Conservation (phyloP, 129 eudicot species). For the Logfia minima region DNA sequence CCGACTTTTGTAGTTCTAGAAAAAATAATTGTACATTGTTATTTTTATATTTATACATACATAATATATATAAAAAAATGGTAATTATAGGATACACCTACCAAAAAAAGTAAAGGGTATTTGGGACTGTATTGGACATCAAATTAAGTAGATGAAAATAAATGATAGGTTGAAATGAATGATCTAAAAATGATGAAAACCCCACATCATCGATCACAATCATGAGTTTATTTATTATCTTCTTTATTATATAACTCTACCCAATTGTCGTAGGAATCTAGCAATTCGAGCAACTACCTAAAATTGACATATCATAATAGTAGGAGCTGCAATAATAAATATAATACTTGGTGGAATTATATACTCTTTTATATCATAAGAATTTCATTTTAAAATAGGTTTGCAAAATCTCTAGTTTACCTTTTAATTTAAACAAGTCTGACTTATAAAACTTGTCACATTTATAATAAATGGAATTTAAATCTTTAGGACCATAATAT, state of each 20-base stretch:
- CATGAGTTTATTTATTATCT: constrained; percentile 24
- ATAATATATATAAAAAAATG: too few relatives aligned
- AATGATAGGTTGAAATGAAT: constrained; percentile 21
- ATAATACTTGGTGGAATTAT: background rate
- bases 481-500: too few relatives aligned
- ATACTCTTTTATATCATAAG: too few relatives aligned
- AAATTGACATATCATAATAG: constrained; percentile 24
- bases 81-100: background rate
- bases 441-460: too few relatives aligned
- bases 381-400: too few relatives aligned
- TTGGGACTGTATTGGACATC: constrained; percentile 25
- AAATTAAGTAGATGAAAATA: background rate
- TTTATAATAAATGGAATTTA: too few relatives aligned
- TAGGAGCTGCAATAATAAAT: background rate
- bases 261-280: constrained; percentile 27
- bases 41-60: too few relatives aligned
- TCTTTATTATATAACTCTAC: background rate
- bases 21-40: background rate
- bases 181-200: constrained; percentile 27
- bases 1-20: background rate
- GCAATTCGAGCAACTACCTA: constrained; percentile 18
- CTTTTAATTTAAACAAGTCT: too few relatives aligned
- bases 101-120: constrained; percentile 16
- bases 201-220: constrained; percentile 31
- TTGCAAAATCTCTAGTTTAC: too few relatives aligned